Evolutionary conservation across 1,284 basidiomycete species (phyloP), one percentile per base, ranked within the genome.

Genomic region (Sphagnurus paluster): DNA sequence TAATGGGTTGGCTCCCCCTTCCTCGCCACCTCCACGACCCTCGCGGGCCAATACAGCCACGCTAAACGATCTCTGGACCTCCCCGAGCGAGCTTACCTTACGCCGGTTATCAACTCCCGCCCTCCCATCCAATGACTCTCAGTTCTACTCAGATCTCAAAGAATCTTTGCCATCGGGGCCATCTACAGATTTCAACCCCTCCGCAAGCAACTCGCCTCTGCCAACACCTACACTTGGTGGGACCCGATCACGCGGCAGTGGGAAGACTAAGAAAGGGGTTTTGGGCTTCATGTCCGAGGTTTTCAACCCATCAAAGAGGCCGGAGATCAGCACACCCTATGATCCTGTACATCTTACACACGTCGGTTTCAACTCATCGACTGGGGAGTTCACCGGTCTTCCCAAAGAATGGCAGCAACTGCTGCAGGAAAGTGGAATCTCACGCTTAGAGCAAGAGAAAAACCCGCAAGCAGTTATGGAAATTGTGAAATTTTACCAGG

Each of bases 291-390:
- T 90, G 77, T 77, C 80, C 34, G 90, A 92, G 56, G 82, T 95
- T 55, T 82, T 95, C 62, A 84, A 80, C 52, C 77, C 79, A 38
- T 79, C 81, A 48, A 94, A 93, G 72, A 82, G 90, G 33, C 87
- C 87, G 14, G 93, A 97, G 69, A 99, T 99, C 72, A 95, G 91
- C 56, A 97, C 93, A 2, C 96, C 93, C 1, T 99, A 98, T 66
- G 97, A 99, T 68, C 97, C 97, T n/a, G 95, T 99, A 30, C 97
- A 99, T 72, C 85, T 99, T 56, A 99, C 96, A 0, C 97, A 99
- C 64, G 97, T 99, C 63, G 97, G 96, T 52, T 99, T 98, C 81
- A 98, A 99, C 71, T 93, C 93, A 25, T 95, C 93, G 50, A 99
- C 96, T 0, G 97, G 97, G 48, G 95, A 99, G 71, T 99, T 94